Conservation (phyloP, 2,329 filamentous ascomycete genomes). For the Sarocladium oryzae region DNA sequence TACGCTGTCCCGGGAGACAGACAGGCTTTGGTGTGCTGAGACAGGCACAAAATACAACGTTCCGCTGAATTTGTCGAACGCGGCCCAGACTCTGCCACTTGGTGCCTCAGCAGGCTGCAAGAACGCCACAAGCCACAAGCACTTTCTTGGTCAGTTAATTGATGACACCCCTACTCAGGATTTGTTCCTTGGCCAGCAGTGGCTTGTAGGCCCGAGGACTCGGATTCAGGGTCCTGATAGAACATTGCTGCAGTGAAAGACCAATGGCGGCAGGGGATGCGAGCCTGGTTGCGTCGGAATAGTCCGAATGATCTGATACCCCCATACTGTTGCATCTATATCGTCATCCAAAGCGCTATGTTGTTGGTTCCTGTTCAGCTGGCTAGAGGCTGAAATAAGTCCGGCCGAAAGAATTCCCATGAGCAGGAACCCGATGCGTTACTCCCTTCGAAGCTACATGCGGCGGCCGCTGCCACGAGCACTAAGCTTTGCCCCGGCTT, state of each 20-base stretch:
- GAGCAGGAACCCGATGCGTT: not conserved
- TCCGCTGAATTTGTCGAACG: not conserved
- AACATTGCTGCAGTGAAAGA: not conserved
- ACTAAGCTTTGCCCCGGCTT: not conserved
- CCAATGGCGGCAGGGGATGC: not conserved
- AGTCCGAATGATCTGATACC: not conserved
- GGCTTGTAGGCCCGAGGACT: not conserved
- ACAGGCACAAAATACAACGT: too few species aligned
- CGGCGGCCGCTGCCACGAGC: not conserved
- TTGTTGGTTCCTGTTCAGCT: too few species aligned
- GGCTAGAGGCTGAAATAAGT: not conserved
- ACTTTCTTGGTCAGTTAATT: not conserved
- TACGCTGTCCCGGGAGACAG: too few species aligned
- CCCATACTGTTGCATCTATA: not conserved
- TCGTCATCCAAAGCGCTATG: too few species aligned
- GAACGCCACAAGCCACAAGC: not conserved
- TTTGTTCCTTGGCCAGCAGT: not conserved
- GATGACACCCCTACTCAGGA: not conserved
- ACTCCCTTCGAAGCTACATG: not conserved
- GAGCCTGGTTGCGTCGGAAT: constrained; percentile 1
- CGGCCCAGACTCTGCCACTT: constrained; percentile 2
- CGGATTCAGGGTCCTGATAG: constrained; percentile 1
- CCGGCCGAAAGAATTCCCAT: not conserved
- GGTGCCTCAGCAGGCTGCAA: not conserved
- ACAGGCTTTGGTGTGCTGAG: too few species aligned